phyloP scores from a whole-genome alignment of 2,329 filamentous ascomycete species.

The Knoxdaviesia capensis region DNA sequence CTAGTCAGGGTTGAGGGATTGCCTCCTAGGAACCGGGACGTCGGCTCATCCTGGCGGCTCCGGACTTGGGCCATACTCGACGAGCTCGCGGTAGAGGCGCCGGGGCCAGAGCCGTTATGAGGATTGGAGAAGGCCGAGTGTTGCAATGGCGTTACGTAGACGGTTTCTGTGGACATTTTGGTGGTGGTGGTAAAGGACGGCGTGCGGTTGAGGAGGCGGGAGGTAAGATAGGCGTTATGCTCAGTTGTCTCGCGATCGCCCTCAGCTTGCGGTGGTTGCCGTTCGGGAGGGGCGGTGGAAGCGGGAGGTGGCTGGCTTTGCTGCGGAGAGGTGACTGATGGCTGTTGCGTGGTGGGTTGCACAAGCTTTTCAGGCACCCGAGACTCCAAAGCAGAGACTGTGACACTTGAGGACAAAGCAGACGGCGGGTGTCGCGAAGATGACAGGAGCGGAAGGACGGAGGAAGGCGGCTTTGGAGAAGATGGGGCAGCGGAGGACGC shows the following conservation, averaged over 20 bases:
- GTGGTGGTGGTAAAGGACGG: conserved; percentile 41
- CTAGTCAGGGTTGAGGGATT: conserved; percentile 26
- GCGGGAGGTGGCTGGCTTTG: conserved; percentile 9
- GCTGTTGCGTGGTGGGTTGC: conserved; percentile 19
- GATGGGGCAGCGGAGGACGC: neutral
- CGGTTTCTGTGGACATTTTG: conserved; percentile 42
- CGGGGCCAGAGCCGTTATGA: too few relatives aligned
- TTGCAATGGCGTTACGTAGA: conserved; percentile 16
- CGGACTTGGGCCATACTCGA: too few relatives aligned
- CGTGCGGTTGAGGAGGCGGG: conserved; percentile 43
- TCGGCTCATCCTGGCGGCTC: conserved; percentile 21
- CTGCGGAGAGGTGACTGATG: conserved; percentile 23
- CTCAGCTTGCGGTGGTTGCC: too few relatives aligned
- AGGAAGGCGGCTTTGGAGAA: neutral
- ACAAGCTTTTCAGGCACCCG: conserved; percentile 21
- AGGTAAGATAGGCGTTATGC: conserved; percentile 47
- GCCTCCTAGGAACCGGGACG: conserved; percentile 37
- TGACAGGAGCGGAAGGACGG: conserved; percentile 1
- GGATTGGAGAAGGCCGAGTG: too few relatives aligned
- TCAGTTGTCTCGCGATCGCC: conserved; percentile 19
- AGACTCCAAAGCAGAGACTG: neutral
- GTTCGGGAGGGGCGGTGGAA: conserved; percentile 10
- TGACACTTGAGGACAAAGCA: conserved; percentile 4
- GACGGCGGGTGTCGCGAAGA: neutral
- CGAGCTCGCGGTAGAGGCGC: too few relatives aligned